phyloP scores from a whole-genome alignment of 2,329 filamentous ascomycete genomes.

The Tolypocladium album region DNA sequence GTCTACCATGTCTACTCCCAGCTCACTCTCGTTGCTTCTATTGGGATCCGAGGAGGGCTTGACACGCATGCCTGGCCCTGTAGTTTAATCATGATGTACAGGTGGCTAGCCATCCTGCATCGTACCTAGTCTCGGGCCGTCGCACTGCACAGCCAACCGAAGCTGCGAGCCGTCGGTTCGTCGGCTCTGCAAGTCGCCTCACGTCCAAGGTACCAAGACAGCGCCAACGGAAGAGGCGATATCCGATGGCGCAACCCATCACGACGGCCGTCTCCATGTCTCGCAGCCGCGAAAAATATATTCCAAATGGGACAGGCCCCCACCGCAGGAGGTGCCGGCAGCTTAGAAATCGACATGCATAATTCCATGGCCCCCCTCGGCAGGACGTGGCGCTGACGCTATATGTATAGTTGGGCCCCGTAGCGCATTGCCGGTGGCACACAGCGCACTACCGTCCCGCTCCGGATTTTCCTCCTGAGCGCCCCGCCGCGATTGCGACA shows the following conservation, averaged over 20 bases:
- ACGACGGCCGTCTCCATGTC: background rate
- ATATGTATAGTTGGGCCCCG: background rate
- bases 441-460: background rate
- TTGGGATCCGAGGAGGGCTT: no score
- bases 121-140: no score
- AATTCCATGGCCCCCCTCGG: background rate
- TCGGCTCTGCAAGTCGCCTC: no score
- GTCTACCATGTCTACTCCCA: no score
- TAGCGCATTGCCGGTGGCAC: background rate
- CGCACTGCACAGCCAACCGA: no score
- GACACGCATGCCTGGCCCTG: no score
- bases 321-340: background rate
- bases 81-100: no score
- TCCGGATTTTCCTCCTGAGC: background rate
- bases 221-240: background rate
- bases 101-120: no score
- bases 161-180: no score
- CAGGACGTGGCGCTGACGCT: background rate
- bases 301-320: background rate
- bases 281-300: background rate
- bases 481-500: background rate
- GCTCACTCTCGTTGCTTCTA: no score
- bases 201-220: no score
- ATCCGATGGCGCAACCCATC: background rate
- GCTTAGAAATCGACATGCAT: background rate